phyloP scores from a whole-genome alignment of 1,284 basidiomycete genomes.

The Ganoderma sinense region DNA sequence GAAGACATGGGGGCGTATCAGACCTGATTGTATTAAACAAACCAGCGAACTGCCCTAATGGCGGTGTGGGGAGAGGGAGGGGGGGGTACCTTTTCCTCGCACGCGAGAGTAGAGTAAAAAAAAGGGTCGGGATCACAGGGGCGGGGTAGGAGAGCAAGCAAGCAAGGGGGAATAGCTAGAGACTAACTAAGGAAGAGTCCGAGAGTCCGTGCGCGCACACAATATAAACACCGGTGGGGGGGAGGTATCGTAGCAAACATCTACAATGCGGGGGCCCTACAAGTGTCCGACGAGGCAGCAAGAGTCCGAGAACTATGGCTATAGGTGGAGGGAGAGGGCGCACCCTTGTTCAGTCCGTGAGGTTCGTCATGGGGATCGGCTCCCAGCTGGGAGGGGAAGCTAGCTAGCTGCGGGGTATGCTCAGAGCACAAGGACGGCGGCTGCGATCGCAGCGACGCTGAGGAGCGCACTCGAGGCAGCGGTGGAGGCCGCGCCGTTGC shows the following conservation, averaged over 20 bases:
- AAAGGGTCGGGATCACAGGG: constrained; percentile 28
- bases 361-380: constrained; percentile 18
- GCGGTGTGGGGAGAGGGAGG: constrained; percentile 28
- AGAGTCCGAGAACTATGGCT: constrained; percentile 27
- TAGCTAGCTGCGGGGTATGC: constrained; percentile 16
- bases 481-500: constrained; percentile 57
- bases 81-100: constrained; percentile 42
- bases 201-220: constrained; percentile 32
- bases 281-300: constrained; percentile 23
- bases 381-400: neutral
- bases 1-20: constrained; percentile 27
- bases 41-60: constrained; percentile 37
- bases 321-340: constrained; percentile 14
- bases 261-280: constrained; percentile 29
- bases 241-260: constrained; percentile 30
- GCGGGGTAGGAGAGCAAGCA: constrained; percentile 30
- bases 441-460: constrained; percentile 56
- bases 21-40: constrained; percentile 37
- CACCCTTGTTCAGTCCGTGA: constrained; percentile 22
- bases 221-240: constrained; percentile 23
- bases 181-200: constrained; percentile 30
- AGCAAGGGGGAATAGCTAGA: constrained; percentile 9
- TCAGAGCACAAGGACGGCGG: constrained; percentile 66
- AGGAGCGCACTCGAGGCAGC: constrained; percentile 59
- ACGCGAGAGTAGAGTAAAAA: constrained; percentile 41